A percentile compares a stretch with the other conserved stretches of the same genome.
Conservation (phyloP, 495 filamentous ascomycete species). For the Cenococcum geophilum region DNA sequence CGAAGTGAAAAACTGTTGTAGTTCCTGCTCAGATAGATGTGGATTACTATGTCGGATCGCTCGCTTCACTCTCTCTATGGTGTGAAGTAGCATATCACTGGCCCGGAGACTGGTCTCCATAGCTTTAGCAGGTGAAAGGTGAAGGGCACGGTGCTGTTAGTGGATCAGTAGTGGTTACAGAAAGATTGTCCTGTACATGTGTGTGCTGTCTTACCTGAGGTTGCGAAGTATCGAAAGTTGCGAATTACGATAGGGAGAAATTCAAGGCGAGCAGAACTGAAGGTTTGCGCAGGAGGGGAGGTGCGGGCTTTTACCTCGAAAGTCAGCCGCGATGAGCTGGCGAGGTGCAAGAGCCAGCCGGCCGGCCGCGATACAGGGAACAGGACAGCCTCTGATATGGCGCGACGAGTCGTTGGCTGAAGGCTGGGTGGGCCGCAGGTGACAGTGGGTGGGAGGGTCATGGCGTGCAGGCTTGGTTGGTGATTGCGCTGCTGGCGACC, state of each 20-base stretch:
- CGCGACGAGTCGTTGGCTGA: conserved; percentile 1
- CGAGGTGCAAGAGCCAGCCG: neutral
- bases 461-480: conserved; percentile 1
- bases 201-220: conserved; percentile 5
- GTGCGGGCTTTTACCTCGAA: conserved; percentile 21
- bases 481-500: neutral
- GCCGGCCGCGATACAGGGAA: neutral
- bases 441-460: conserved; percentile 14
- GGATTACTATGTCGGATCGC: conserved; percentile 14
- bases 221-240: conserved; percentile 8
- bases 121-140: conserved; percentile 1
- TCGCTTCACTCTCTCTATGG: conserved; percentile 17
- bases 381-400: neutral
- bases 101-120: conserved; percentile 11
- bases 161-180: conserved; percentile 12
- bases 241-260: conserved; percentile 21
- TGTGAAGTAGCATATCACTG: conserved; percentile 5
- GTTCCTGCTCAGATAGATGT: conserved; percentile 17
- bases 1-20: conserved; percentile 6
- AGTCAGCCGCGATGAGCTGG: conserved; percentile 4
- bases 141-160: conserved; percentile 3
- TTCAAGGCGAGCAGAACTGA: conserved; percentile 24
- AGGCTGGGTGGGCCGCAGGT: neutral
- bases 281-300: conserved; percentile 14
- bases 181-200: neutral